phyloP scores from a whole-genome alignment of 768 basidiomycete species.

The Rhizopogon sp. region DNA sequence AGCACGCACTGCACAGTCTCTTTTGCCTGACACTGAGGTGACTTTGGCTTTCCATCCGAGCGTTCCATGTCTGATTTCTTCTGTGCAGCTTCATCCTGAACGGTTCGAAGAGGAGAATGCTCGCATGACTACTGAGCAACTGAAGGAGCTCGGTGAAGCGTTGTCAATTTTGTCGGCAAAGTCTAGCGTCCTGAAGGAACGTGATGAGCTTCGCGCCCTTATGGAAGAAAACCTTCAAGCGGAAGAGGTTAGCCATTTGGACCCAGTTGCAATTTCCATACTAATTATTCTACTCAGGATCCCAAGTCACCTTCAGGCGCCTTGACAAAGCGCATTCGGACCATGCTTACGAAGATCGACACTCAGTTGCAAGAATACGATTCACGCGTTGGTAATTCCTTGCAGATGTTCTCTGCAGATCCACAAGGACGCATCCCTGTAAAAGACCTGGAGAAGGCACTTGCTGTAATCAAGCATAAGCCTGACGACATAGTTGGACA shows the following conservation, averaged over 20 bases:
- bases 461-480: constrained; percentile 89
- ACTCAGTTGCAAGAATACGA: constrained; percentile 90
- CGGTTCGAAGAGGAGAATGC: constrained; percentile 60
- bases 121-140: constrained; percentile 96
- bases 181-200: constrained; percentile 93
- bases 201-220: constrained; percentile 83
- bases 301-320: constrained; percentile 78
- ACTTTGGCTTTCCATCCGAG: not conserved
- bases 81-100: constrained; percentile 57
- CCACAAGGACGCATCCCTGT: constrained; percentile 87
- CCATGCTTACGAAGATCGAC: constrained; percentile 96
- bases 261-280: not conserved
- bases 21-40: constrained; percentile 88
- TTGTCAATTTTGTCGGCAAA: constrained; percentile 88
- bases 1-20: constrained; percentile 70
- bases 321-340: constrained; percentile 92
- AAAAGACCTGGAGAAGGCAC: constrained; percentile 83
- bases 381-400: constrained; percentile 72
- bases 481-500: constrained; percentile 88
- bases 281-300: constrained; percentile 39
- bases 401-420: constrained; percentile 83
- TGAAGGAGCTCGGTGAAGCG: constrained; percentile 91
- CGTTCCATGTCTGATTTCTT: not conserved
- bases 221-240: constrained; percentile 92
- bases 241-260: constrained; percentile 55